A percentile compares a stretch with the other conserved stretches of the same genome.
Evolutionary conservation across 2,329 filamentous ascomycete genomes (phyloP).

Genomic region (Coniosporium tulheliwenetii): DNA sequence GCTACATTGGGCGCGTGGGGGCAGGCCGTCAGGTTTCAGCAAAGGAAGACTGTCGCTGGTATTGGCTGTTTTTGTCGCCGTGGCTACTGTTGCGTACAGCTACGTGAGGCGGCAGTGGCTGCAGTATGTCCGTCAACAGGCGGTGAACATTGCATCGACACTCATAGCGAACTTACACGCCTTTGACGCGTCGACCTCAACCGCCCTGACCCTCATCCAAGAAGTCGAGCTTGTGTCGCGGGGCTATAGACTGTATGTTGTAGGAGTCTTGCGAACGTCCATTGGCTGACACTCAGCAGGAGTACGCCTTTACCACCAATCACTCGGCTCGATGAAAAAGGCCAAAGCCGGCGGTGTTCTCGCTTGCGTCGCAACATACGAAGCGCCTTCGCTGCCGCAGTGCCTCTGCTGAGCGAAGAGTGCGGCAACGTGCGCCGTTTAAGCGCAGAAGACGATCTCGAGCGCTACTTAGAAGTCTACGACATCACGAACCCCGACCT

Average conservation of each 20-base stretch:
- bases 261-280: conserved; percentile 2
- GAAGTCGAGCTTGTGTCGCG: conserved; percentile 92
- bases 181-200: conserved; percentile 62
- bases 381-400: conserved; percentile 50
- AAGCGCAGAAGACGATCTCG: conserved; percentile 65
- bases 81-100: conserved; percentile 47
- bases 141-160: conserved; percentile 49
- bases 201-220: conserved; percentile 69
- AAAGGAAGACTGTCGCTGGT: conserved; percentile 35
- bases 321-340: conserved; percentile 72
- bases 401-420: conserved; percentile 57
- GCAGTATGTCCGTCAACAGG: conserved; percentile 59
- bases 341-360: conserved; percentile 62
- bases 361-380: conserved; percentile 65
- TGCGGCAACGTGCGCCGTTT: conserved; percentile 54
- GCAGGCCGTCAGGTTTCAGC: conserved; percentile 35
- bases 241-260: conserved; percentile 59
- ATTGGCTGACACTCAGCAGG: conserved; percentile 30
- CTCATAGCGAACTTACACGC: conserved; percentile 64
- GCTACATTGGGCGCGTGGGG: conserved; percentile 52
- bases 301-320: conserved; percentile 86
- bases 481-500: conserved; percentile 31
- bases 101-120: conserved; percentile 71
- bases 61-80: conserved; percentile 33
- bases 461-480: conserved; percentile 73